phyloP scores from a whole-genome alignment of 2,329 filamentous ascomycete species.

The Paramyrothecium roridum region DNA sequence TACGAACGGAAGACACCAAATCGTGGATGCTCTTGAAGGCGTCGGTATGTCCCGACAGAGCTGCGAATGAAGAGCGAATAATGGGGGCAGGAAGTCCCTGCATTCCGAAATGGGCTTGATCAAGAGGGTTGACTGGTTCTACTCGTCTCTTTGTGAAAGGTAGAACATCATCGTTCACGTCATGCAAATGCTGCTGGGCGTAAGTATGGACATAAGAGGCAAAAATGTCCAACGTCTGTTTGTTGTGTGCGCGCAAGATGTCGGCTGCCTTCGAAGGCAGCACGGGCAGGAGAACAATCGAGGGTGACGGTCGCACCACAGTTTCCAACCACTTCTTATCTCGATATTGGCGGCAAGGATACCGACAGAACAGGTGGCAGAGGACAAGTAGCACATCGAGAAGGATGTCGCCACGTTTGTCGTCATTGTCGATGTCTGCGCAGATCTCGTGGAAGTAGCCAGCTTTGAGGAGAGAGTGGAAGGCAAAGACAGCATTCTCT shows the following conservation, averaged over 20 bases:
- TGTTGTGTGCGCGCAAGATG: slow-evolving; percentile 61
- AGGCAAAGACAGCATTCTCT: slow-evolving; percentile 72
- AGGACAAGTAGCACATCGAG: slow-evolving; percentile 66
- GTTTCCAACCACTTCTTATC: slow-evolving; percentile 41
- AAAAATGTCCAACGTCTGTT: slow-evolving; percentile 63
- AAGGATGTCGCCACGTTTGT: slow-evolving; percentile 46
- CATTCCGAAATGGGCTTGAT: slow-evolving; percentile 8
- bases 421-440: slow-evolving; percentile 47
- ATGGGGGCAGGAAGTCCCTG: slow-evolving; percentile 31
- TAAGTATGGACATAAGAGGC: slow-evolving; percentile 67
- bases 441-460: slow-evolving; percentile 68
- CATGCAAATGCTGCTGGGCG: slow-evolving; percentile 58
- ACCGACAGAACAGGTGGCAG: slow-evolving; percentile 66
- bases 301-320: slow-evolving; percentile 54
- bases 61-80: slow-evolving; percentile 66
- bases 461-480: slow-evolving; percentile 68
- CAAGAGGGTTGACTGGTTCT: slow-evolving; percentile 24
- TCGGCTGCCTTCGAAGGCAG: slow-evolving; percentile 56
- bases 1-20: slow-evolving; percentile 62
- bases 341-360: slow-evolving; percentile 39
- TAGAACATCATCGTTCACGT: slow-evolving; percentile 47
- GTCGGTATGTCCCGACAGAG: slow-evolving; percentile 67
- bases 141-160: slow-evolving; percentile 55
- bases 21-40: slow-evolving; percentile 63
- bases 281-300: slow-evolving; percentile 61